Base-by-base conservation (phyloP, 441 rosid genomes). In the Eruca vesicaria region DNA sequence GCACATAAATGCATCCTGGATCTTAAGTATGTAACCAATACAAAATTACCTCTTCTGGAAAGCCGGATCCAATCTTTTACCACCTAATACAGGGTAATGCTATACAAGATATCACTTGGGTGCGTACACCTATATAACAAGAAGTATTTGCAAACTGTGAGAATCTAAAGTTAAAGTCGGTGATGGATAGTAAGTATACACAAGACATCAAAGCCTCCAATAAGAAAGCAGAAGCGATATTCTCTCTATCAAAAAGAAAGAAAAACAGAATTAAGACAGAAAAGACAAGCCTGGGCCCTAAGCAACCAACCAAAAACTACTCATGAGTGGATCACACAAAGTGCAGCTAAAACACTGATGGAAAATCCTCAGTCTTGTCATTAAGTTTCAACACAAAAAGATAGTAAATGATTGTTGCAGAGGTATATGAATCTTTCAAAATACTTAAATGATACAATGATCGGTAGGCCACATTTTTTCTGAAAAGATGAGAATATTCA, bases 301-400 rank as follows among this genome's bases (percentile, higher is more conserved):
- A 23, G 66, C 57, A 79, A 56, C 71, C 75, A 19, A 53, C 58
- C 20, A 56, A 43, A 23, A 28, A 15, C 35, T 48, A 69, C 11
- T 69, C 61, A 73, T 78, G 65, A 68, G 36, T 73, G 55, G 68
- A 72, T 78, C 69, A 79, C 71, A 74, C 68, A 73, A 74, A 74
- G 69, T 75, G 76, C 72, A 79, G 35, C 21, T 57, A 58, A 15
- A 65, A 73, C 72, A 69, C 64, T 69, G 68, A 70, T 43, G 15
- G 69, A 79, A n/a, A 57, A 79, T 74, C 4, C 66, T 8, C 38
- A 73, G 67, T 68, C 81, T 78, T 73, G 78, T 78, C 78, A 23
- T n/a, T n/a, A 29, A 56, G 58, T 60, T 23, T 78, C 77, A 78
- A 72, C 33, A 31, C 20, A 63, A 29, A 29, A 29, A 21, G 55